These are phyloP conservation scores for Huntiella omanensis DNA, from an alignment of 2,329 filamentous ascomycete species.

Conservation along the genomic window DNA sequence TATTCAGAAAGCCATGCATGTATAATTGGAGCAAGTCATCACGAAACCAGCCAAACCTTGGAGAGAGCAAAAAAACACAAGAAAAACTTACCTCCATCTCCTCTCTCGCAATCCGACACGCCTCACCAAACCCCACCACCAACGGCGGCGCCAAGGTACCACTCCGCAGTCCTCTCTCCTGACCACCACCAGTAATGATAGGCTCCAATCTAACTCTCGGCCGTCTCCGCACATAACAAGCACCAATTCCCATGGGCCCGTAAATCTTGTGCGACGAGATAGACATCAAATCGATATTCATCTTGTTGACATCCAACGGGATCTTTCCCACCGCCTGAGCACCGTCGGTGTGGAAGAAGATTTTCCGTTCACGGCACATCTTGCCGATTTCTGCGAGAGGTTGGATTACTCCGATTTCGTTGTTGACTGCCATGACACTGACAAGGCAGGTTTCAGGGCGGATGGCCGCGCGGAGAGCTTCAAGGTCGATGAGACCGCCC, in stretches of 20 bases:
- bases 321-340: conserved; percentile 99
- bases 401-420: conserved; percentile 98
- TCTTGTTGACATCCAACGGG: conserved; percentile 84
- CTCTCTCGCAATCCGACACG: conserved; percentile 74
- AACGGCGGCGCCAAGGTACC: conserved; percentile 81
- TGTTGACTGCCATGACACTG: conserved; percentile 98
- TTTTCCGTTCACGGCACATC: conserved; percentile 75
- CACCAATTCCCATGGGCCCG: conserved; percentile 89
- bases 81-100: conserved; percentile 64
- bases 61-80: conserved; percentile 8
- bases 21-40: conserved; percentile 59
- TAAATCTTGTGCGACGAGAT: conserved; percentile 99
- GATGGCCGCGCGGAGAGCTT: conserved; percentile 72
- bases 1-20: conserved; percentile 86
- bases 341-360: conserved; percentile 95
- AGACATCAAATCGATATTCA: conserved; percentile 97
- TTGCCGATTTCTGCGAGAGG: conserved; percentile 84
- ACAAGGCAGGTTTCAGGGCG: conserved; percentile 79
- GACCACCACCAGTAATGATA: conserved; percentile 87
- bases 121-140: conserved; percentile 86
- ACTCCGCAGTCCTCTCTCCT: conserved; percentile 86
- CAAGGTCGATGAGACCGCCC: conserved; percentile 71
- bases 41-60: conserved; percentile 19
- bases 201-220: conserved; percentile 89
- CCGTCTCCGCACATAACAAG: conserved; percentile 83